Evolutionary conservation across 306 rosid genomes (phyloP).

Genomic region (Cajanus cajan): DNA sequence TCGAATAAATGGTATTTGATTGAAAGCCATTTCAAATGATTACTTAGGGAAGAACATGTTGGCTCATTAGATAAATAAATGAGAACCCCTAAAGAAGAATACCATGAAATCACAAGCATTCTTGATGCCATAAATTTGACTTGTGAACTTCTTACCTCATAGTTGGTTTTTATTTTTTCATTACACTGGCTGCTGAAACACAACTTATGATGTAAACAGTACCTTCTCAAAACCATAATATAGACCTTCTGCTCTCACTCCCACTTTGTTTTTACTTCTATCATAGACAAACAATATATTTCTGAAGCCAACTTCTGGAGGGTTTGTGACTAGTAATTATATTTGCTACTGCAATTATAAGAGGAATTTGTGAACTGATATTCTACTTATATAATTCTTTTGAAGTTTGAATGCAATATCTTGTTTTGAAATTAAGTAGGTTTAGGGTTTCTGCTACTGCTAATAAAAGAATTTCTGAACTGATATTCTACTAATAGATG

Average conservation of each 20-base stretch:
- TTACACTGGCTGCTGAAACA: too few relatives aligned
- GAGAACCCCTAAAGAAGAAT: background rate
- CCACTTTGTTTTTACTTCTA: background rate
- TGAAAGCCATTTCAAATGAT: background rate
- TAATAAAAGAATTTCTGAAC: too few relatives aligned
- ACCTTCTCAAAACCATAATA: too few relatives aligned
- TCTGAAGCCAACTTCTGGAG: conserved; percentile 3
- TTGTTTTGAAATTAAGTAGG: too few relatives aligned
- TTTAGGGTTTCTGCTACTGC: too few relatives aligned
- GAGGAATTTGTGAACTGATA: background rate
- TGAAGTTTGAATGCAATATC: too few relatives aligned
- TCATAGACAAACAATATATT: conserved; percentile 14
- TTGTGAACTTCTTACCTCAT: too few relatives aligned
- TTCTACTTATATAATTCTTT: conserved; percentile 7
- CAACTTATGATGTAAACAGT: too few relatives aligned
- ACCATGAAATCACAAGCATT: background rate
- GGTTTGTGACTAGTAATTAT: background rate
- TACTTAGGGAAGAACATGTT: conserved; percentile 7
- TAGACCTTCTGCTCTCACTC: too few relatives aligned
- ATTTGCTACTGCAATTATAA: background rate
- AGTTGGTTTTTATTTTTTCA: too few relatives aligned
- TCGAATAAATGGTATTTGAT: background rate
- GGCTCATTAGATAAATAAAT: background rate
- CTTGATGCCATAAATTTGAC: too few relatives aligned
- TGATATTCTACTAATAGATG: too few relatives aligned